Percentiles rank a stretch among this genome's conserved stretches.
Evolutionary conservation across 2,329 filamentous ascomycete species (phyloP).

Genomic region (Venturia carpophila): DNA sequence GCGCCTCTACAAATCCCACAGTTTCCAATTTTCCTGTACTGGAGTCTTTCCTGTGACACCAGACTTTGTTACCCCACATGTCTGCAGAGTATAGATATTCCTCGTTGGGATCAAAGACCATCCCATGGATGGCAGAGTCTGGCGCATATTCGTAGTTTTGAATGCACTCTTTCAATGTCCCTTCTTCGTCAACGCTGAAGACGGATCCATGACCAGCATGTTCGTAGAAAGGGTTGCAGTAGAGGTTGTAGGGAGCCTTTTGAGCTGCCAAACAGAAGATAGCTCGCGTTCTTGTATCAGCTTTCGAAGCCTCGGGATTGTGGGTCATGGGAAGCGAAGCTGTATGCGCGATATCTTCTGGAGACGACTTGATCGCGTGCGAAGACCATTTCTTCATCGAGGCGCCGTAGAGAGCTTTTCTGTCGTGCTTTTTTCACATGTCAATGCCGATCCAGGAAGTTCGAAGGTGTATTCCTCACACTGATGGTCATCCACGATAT

Average conservation of each 20-base stretch:
- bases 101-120: conserved; percentile 69
- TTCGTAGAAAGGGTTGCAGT: conserved; percentile 86
- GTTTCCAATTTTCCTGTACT: conserved; percentile 56
- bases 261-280: conserved; percentile 80
- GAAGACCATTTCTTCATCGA: conserved; percentile 93
- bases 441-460: conserved; percentile 18
- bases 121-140: conserved; percentile 68
- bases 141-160: conserved; percentile 68
- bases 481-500: conserved; percentile 94
- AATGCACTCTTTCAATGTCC: conserved; percentile 54
- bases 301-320: conserved; percentile 59
- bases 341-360: conserved; percentile 68
- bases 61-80: conserved; percentile 70
- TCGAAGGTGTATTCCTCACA: conserved; percentile 43
- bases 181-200: conserved; percentile 52
- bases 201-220: conserved; percentile 76
- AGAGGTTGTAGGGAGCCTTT: conserved; percentile 71
- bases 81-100: conserved; percentile 73
- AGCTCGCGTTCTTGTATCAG: conserved; percentile 72
- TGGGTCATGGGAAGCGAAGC: conserved; percentile 67
- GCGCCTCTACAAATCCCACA: conserved; percentile 65
- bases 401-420: conserved; percentile 79
- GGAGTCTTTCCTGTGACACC: conserved; percentile 68
- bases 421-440: conserved; percentile 56
- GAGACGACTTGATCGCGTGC: conserved; percentile 61